These are phyloP conservation scores for Curvularia lunata DNA, from an alignment of 2,329 filamentous ascomycete genomes.

Conservation along the genomic window DNA sequence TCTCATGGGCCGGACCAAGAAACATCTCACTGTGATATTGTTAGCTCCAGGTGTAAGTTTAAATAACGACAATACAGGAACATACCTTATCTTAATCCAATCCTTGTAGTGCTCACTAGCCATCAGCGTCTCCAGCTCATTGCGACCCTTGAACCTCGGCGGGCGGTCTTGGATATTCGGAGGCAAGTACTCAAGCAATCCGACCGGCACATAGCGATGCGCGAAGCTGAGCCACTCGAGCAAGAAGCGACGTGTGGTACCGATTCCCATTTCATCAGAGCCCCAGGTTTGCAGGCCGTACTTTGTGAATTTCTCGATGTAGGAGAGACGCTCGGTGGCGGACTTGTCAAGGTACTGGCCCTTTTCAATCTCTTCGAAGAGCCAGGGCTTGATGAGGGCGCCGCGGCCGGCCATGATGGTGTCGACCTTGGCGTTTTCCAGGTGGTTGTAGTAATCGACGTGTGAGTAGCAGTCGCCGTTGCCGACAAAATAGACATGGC, in stretches of 20 bases:
- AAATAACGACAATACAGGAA: not conserved
- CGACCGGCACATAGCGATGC: conserved; percentile 88
- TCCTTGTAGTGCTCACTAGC: conserved; percentile 91
- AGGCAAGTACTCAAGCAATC: conserved; percentile 85
- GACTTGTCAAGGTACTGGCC: conserved; percentile 97
- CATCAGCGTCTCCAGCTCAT: conserved; percentile 93
- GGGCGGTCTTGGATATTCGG: conserved; percentile 89
- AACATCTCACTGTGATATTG: conserved; percentile 82
- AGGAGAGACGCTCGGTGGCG: conserved; percentile 80
- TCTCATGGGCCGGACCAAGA: conserved; percentile 84
- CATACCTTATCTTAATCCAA: conserved; percentile 97
- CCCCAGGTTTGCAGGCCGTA: conserved; percentile 96
- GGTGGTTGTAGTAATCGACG: conserved; percentile 79
- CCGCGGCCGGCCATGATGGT: conserved; percentile 97
- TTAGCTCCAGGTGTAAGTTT: conserved; percentile 19
- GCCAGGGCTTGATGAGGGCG: conserved; percentile 95
- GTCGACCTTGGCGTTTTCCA: conserved; percentile 81
- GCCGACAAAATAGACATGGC: conserved; percentile 86
- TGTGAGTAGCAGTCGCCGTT: conserved; percentile 98
- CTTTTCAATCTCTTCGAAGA: conserved; percentile 93
- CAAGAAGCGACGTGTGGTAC: conserved; percentile 87
- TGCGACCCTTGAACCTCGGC: conserved; percentile 79
- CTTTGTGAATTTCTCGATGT: conserved; percentile 86
- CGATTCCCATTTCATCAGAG: conserved; percentile 90
- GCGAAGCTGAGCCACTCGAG: conserved; percentile 96